Percentiles rank a stretch among this genome's conserved stretches.
phyloP scores from a whole-genome alignment of 2,329 filamentous ascomycete species.

The Phialocephala subalpina region DNA sequence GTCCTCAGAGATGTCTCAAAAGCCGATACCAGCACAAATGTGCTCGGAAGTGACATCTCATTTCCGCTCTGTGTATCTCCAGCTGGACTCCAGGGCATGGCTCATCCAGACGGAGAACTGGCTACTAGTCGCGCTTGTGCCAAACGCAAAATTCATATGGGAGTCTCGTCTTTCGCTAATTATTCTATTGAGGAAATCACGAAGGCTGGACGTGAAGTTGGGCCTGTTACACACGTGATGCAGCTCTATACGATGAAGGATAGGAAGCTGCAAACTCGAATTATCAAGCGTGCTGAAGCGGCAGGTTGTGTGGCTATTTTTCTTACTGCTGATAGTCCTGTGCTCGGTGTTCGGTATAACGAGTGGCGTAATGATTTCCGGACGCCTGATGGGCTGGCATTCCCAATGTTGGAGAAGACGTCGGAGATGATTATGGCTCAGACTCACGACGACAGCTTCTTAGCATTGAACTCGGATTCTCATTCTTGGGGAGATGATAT shows the following conservation, averaged over 20 bases:
- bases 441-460: slow-evolving; percentile 38
- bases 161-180: slow-evolving; percentile 55
- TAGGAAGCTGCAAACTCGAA: slow-evolving; percentile 44
- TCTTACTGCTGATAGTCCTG: slow-evolving; percentile 37
- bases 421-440: slow-evolving; percentile 25
- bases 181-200: slow-evolving; percentile 52
- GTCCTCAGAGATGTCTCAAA: slow-evolving; percentile 51
- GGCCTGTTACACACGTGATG: slow-evolving; percentile 54
- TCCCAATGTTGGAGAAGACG: slow-evolving; percentile 34
- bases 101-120: slow-evolving; percentile 59
- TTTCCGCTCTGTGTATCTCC: slow-evolving; percentile 52
- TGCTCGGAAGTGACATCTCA: slow-evolving; percentile 52
- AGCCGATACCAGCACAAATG: slow-evolving; percentile 49
- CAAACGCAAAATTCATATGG: slow-evolving; percentile 49
- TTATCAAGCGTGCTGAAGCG: slow-evolving; percentile 34
- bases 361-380: slow-evolving; percentile 50
- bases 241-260: slow-evolving; percentile 61
- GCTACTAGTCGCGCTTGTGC: slow-evolving; percentile 58
- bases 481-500: slow-evolving; percentile 58
- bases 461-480: slow-evolving; percentile 38
- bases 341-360: slow-evolving; percentile 30
- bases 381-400: slow-evolving; percentile 47
- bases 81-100: slow-evolving; percentile 57
- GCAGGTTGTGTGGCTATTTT: slow-evolving; percentile 38
- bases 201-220: slow-evolving; percentile 46